These are phyloP conservation scores for Picea mariana DNA, from an alignment of 83 land plant species.

Conservation along the genomic window DNA sequence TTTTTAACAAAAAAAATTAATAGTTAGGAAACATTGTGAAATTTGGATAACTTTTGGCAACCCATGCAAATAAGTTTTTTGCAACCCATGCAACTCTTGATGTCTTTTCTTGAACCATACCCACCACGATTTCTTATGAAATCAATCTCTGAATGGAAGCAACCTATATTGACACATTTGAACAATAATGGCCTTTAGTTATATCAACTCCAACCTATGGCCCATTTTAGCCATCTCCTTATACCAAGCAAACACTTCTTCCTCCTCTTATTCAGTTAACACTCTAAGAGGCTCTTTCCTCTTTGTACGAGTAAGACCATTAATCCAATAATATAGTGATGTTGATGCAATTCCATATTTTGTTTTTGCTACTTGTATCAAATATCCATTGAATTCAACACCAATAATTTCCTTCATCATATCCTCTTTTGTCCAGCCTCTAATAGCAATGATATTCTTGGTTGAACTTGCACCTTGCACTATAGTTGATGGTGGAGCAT, in stretches of 20 bases:
- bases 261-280: not conserved
- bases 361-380: not conserved
- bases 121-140: not conserved
- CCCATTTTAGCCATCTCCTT: not conserved
- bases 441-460: too few species aligned
- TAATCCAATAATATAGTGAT: too few species aligned
- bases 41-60: too few species aligned
- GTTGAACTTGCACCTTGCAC: too few species aligned
- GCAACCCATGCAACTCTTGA: not conserved
- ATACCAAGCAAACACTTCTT: not conserved
- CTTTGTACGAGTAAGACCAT: not conserved
- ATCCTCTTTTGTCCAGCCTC: not conserved
- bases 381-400: not conserved
- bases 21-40: too few species aligned
- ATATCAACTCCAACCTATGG: not conserved
- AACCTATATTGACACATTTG: not conserved
- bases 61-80: not conserved
- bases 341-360: not conserved
- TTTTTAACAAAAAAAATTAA: too few species aligned
- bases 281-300: not conserved
- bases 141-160: not conserved
- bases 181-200: not conserved
- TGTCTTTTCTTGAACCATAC: not conserved
- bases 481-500: too few species aligned
- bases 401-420: not conserved